Evolutionary conservation across 768 basidiomycete species (phyloP).

Genomic region (Tylopilus sp.): DNA sequence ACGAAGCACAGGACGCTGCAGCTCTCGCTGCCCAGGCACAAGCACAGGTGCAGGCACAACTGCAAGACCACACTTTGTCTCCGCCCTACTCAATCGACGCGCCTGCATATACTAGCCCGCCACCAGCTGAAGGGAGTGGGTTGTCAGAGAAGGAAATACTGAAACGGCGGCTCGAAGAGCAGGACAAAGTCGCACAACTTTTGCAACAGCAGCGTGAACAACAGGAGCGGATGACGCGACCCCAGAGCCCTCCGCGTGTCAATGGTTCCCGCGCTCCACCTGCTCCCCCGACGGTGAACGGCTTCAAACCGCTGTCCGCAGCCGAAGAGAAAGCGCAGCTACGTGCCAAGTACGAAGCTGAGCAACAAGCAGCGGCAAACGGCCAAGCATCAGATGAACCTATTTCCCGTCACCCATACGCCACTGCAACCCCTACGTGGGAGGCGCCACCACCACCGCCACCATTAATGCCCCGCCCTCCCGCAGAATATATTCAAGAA

Average conservation of each 20-base stretch:
- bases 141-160: conserved; percentile 56
- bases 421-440: conserved; percentile 8
- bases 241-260: conserved; percentile 24
- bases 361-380: conserved; percentile 37
- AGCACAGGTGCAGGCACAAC: conserved; percentile 9
- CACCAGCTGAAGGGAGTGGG: conserved; percentile 23
- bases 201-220: conserved; percentile 15
- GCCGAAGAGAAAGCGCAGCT: conserved; percentile 78
- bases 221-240: conserved; percentile 7
- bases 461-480: conserved; percentile 73
- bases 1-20: conserved; percentile 65
- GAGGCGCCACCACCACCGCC: conserved; percentile 55
- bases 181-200: conserved; percentile 41
- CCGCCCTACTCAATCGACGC: conserved; percentile 18
- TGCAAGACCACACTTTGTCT: conserved; percentile 12
- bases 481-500: conserved; percentile 76
- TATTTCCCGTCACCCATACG: conserved; percentile 15
- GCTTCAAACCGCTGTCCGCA: conserved; percentile 50
- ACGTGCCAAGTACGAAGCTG: conserved; percentile 58
- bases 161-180: conserved; percentile 53
- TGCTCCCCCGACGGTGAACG: conserved; percentile 23
- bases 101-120: conserved; percentile 22
- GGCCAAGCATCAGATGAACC: conserved; percentile 13
- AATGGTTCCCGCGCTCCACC: conserved; percentile 32
- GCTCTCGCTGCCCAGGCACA: conserved; percentile 31